These are phyloP conservation scores for Solanum corneliomulleri DNA, from an alignment of 257 asterid genomes.

Conservation along the genomic window DNA sequence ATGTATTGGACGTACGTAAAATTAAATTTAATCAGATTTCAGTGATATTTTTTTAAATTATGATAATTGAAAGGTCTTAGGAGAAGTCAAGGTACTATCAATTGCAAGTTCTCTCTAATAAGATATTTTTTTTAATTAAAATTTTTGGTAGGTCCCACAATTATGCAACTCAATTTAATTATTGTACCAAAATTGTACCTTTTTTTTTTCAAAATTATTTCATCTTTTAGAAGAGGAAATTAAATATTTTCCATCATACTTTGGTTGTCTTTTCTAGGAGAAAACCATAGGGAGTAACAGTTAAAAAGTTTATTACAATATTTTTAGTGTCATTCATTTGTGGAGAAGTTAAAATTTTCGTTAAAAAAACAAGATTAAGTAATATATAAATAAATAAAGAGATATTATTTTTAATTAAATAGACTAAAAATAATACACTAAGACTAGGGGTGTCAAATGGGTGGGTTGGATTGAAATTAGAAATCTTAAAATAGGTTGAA, in stretches of 20 bases:
- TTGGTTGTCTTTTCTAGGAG: background rate
- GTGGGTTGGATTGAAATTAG: too few species aligned
- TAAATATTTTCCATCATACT: background rate
- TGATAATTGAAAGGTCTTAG: background rate
- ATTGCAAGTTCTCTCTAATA: background rate
- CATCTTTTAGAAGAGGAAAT: background rate
- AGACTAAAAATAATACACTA: too few species aligned
- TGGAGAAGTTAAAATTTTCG: too few species aligned
- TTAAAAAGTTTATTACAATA: too few species aligned
- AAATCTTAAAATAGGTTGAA: too few species aligned
- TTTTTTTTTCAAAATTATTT: background rate
- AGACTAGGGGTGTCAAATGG: too few species aligned
- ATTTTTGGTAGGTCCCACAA: background rate
- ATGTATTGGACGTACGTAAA: accelerated
- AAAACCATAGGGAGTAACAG: background rate
- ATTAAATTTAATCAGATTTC: background rate
- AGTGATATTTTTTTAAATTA: background rate
- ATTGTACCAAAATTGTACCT: background rate
- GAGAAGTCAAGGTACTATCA: background rate
- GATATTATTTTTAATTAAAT: too few species aligned
- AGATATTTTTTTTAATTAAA: too few species aligned
- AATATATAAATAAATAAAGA: too few species aligned
- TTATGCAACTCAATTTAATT: background rate
- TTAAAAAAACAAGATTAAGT: too few species aligned
- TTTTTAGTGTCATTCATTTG: too few species aligned